Evolutionary conservation across 2,329 filamentous ascomycete species (phyloP).

Genomic region (Aspergillus aculeatus): DNA sequence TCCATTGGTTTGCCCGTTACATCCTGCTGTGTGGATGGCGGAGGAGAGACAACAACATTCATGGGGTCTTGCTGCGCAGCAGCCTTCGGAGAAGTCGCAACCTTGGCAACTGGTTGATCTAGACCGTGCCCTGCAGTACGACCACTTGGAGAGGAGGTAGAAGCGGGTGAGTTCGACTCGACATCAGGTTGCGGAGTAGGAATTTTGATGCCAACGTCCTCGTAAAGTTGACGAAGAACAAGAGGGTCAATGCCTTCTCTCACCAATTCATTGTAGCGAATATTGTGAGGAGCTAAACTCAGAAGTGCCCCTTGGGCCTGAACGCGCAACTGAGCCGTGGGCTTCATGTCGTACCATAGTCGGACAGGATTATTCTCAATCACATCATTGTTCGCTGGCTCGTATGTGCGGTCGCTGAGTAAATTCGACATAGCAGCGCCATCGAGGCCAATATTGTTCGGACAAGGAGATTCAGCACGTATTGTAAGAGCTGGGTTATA

Average conservation of each 20-base stretch:
- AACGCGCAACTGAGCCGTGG: constrained; percentile 40
- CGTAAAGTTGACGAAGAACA: constrained; percentile 65
- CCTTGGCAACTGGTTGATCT: background rate
- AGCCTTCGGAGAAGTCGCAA: background rate
- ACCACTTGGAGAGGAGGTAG: background rate
- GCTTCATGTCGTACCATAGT: constrained; percentile 16
- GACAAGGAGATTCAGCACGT: constrained; percentile 19
- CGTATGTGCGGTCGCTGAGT: constrained; percentile 8
- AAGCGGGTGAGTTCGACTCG: background rate
- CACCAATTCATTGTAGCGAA: constrained; percentile 71
- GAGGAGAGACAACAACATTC: background rate
- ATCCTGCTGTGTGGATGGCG: constrained; percentile 14
- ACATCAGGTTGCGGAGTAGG: constrained; percentile 17
- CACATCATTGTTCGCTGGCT: constrained; percentile 1
- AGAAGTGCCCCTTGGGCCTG: constrained; percentile 66
- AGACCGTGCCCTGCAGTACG: background rate
- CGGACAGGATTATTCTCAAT: background rate
- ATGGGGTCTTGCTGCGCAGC: background rate
- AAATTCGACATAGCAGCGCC: background rate
- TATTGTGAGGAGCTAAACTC: constrained; percentile 60
- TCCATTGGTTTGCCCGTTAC: constrained; percentile 53
- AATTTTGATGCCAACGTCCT: constrained; percentile 62
- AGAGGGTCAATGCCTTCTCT: constrained; percentile 68
- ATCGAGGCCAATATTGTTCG: constrained; percentile 13
- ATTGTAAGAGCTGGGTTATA: constrained; percentile 36